Percentiles rank a stretch among this genome's conserved stretches.
phyloP scores from a whole-genome alignment of 345 rosid species.

The Aquilaria sinensis region DNA sequence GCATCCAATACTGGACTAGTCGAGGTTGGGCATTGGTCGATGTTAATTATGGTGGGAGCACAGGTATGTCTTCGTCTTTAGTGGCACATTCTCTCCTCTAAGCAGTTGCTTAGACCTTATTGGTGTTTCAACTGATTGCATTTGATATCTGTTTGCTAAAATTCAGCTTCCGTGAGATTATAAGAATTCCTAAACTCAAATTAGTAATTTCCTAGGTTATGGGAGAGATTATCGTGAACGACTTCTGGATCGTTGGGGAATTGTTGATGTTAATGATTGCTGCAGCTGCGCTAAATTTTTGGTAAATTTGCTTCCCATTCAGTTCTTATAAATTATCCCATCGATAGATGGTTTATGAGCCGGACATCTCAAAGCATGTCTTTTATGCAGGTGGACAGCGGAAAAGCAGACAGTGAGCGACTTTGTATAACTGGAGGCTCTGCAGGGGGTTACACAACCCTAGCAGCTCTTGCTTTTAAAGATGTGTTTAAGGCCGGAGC shows the following conservation, averaged over 20 bases:
- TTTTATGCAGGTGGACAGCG: slow-evolving; percentile 59
- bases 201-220: slow-evolving; percentile 50
- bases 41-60: slow-evolving; percentile 99
- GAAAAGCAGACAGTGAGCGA: slow-evolving; percentile 63
- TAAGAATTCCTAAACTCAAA: too few species aligned
- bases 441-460: slow-evolving; percentile 95
- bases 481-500: slow-evolving; percentile 92
- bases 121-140: too few species aligned
- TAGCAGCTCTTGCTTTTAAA: slow-evolving; percentile 88
- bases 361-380: slow-evolving; percentile 8
- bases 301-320: slow-evolving; percentile 35
- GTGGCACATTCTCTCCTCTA: neutral
- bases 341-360: neutral
- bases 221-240: slow-evolving; percentile 95
- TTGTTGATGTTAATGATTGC: slow-evolving; percentile 93
- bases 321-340: neutral
- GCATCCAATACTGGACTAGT: slow-evolving; percentile 94
- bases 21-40: slow-evolving; percentile 98
- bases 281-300: slow-evolving; percentile 87
- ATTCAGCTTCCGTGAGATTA: too few species aligned
- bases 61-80: slow-evolving; percentile 51
- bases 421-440: slow-evolving; percentile 97
- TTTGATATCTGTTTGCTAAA: too few species aligned
- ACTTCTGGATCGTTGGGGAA: slow-evolving; percentile 71
- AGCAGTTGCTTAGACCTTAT: too few species aligned